These are phyloP conservation scores for Macadamia integrifolia DNA, from an alignment of 164 flowering plant species.

Conservation along the genomic window DNA sequence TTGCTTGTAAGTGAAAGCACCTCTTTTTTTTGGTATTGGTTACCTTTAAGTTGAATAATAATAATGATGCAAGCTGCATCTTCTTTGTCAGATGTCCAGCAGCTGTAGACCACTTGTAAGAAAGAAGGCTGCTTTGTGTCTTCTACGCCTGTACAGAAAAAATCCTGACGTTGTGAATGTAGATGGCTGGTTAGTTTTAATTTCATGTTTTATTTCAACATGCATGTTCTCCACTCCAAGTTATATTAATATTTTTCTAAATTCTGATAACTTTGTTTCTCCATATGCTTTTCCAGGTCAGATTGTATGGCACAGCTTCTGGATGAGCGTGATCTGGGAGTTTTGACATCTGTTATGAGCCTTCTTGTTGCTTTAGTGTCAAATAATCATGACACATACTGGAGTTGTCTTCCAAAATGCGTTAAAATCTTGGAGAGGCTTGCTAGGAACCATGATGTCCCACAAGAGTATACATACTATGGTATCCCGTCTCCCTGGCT, in stretches of 20 bases:
- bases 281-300: conserved; percentile 51
- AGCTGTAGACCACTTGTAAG: conserved; percentile 98
- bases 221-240: too few species aligned
- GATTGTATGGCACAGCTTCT: conserved; percentile 97
- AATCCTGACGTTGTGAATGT: conserved; percentile 97
- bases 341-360: conserved; percentile 98
- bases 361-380: conserved; percentile 95
- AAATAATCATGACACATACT: conserved; percentile 84
- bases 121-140: conserved; percentile 95
- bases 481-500: conserved; percentile 99
- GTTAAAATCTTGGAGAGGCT: conserved; percentile 90
- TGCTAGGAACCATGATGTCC: conserved; percentile 91
- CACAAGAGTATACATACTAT: conserved; percentile 97
- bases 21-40: not conserved
- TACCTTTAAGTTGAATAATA: not conserved
- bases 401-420: conserved; percentile 98
- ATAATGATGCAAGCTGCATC: conserved; percentile 4
- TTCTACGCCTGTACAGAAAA: conserved; percentile 84
- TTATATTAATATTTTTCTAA: not conserved
- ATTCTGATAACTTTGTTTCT: conserved; percentile 5
- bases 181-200: conserved; percentile 80
- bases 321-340: conserved; percentile 98
- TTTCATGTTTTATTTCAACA: not conserved
- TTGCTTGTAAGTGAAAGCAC: conserved; percentile 60
- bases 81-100: conserved; percentile 64